phyloP scores from a whole-genome alignment of 768 basidiomycete species.

The Pleurotus citrinopileatus region DNA sequence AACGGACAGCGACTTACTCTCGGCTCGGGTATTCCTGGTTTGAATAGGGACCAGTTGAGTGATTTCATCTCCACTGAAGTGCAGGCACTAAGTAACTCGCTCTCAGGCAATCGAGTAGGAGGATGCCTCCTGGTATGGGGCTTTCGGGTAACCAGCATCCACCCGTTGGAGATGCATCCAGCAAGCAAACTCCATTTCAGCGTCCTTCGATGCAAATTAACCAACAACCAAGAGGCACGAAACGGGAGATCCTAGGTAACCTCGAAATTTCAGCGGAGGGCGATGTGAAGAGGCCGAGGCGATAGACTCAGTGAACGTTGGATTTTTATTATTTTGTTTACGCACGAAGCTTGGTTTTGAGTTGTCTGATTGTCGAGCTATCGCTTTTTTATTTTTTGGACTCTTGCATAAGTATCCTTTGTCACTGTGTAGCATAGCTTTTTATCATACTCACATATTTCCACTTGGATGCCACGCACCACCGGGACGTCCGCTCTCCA shows the following conservation, averaged over 20 bases:
- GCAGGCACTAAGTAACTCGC: not conserved
- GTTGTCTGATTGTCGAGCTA: not conserved
- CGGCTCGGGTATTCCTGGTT: not conserved
- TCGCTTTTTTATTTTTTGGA: not conserved
- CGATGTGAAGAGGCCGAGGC: constrained; percentile 43
- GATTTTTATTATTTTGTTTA: not conserved
- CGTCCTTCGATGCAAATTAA: constrained; percentile 25
- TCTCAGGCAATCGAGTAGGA: constrained; percentile 22
- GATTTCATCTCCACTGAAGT: not conserved
- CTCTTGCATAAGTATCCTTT: not conserved
- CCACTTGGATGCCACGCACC: too few relatives aligned
- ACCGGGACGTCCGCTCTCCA: too few relatives aligned
- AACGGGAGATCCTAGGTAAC: constrained; percentile 26
- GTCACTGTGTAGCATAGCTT: not conserved
- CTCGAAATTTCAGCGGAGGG: constrained; percentile 36
- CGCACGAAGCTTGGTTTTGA: not conserved
- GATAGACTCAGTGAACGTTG: constrained; percentile 21
- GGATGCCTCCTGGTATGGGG: constrained; percentile 2
- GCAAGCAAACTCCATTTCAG: constrained; percentile 8
- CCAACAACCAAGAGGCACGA: constrained; percentile 20
- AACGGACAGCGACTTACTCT: constrained; percentile 8
- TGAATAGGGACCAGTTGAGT: not conserved
- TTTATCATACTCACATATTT: too few relatives aligned
- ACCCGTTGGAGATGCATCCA: constrained; percentile 13
- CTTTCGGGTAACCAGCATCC: not conserved